Conservation (phyloP, 345 rosid species). For the Salix caprea region DNA sequence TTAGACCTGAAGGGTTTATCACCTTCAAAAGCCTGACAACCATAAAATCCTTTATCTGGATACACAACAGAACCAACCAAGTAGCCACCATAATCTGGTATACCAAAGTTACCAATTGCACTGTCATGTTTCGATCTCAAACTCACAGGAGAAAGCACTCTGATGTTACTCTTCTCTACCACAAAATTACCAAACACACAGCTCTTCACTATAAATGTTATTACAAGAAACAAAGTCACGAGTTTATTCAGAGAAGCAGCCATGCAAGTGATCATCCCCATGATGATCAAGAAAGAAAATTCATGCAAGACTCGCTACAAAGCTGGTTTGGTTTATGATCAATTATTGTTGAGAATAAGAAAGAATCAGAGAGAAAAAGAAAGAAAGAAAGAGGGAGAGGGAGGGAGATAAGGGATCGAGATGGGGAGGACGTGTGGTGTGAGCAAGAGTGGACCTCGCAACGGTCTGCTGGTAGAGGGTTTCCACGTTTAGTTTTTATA, state of each 20-base stretch:
- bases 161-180: slow-evolving; percentile 88
- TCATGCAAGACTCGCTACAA: not conserved
- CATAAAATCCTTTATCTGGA: slow-evolving; percentile 51
- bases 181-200: slow-evolving; percentile 56
- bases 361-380: not conserved
- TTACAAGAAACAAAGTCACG: slow-evolving; percentile 29
- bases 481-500: not conserved
- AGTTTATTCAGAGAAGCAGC: slow-evolving; percentile 18
- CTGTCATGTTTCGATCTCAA: slow-evolving; percentile 64
- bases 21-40: slow-evolving; percentile 58
- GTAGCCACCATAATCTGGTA: slow-evolving; percentile 84
- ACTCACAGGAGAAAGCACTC: slow-evolving; percentile 52
- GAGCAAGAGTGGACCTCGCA: slow-evolving; percentile 7
- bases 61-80: slow-evolving; percentile 70
- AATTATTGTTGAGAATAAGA: not conserved
- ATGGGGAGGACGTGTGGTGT: not conserved
- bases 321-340: slow-evolving; percentile 5
- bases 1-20: slow-evolving; percentile 58
- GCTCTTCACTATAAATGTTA: slow-evolving; percentile 20
- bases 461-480: slow-evolving; percentile 13
- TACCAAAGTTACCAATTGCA: slow-evolving; percentile 84
- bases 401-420: not conserved
- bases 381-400: not conserved
- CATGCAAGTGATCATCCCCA: slow-evolving; percentile 27
- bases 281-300: not conserved